These are phyloP conservation scores for Baudoinia panamericana DNA, from an alignment of 495 filamentous ascomycete species.

Conservation along the genomic window DNA sequence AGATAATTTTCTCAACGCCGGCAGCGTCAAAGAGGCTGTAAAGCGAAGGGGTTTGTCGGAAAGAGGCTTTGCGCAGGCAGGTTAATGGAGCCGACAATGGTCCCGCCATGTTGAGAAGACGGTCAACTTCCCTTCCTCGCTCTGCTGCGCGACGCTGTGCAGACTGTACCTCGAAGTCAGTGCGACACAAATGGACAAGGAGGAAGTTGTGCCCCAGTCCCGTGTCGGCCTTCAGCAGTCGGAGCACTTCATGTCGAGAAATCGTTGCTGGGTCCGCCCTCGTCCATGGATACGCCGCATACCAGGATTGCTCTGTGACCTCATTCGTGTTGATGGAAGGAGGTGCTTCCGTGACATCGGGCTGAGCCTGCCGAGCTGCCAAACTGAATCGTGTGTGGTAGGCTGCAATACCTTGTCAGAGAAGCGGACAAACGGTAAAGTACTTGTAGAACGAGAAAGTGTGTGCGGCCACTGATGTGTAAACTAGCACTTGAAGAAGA, in stretches of 20 bases:
- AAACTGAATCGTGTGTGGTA: no score
- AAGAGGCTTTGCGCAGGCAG: slow-evolving; percentile 57
- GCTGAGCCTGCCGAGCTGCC: background rate
- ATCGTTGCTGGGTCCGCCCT: slow-evolving; percentile 2
- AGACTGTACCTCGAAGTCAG: no score
- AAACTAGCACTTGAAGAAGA: no score
- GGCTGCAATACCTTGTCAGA: background rate
- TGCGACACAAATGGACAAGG: slow-evolving; percentile 50
- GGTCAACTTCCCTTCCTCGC: no score
- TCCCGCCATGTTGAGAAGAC: slow-evolving; percentile 52
- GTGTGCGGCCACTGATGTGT: background rate
- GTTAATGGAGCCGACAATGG: slow-evolving; percentile 54
- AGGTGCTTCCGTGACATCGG: background rate
- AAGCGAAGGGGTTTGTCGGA: slow-evolving; percentile 41
- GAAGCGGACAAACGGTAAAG: background rate
- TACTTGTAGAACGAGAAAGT: background rate
- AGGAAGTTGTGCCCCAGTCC: slow-evolving; percentile 40
- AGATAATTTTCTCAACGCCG: slow-evolving; percentile 42
- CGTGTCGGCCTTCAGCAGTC: slow-evolving; percentile 24
- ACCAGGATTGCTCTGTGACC: slow-evolving; percentile 2
- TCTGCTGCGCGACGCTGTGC: no score
- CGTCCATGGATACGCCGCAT: slow-evolving; percentile 3
- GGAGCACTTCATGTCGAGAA: slow-evolving; percentile 3
- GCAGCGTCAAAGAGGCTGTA: slow-evolving; percentile 42
- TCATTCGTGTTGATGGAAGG: background rate